Evolutionary conservation across 176 grass and related monocot genomes (phyloP), one percentile per base, ranked within the genome.

Genomic region (Cenchrus americanus): DNA sequence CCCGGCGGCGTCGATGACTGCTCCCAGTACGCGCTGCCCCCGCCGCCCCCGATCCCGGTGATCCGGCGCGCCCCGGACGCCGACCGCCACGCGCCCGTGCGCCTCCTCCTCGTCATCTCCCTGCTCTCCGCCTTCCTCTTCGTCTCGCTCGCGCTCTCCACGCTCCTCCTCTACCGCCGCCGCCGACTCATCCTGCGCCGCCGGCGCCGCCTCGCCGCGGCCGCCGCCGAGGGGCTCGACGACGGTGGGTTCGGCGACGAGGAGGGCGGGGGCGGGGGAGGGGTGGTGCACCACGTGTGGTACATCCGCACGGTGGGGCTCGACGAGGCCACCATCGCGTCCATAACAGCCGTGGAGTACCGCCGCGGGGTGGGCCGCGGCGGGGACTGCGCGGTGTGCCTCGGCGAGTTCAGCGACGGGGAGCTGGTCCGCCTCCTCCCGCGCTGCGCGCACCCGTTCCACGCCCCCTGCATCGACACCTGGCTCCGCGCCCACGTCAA

Each of bases 401-500:
- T 95, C 59, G 93, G 93, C 44, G 93, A 95, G 79, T 95, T 95
- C 88, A 46, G 8, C 73, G 88, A 93, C 49, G 91, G 91, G 44
- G 91, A 94, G 78, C 88, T 87, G 18, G 85, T 92, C 40, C 93
- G 93, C 75, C 88, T 95, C 21, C 93, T 95, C 71, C 93, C 90
- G 55, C 90, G 88, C 82, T 95, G 93, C 71, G 71, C 79, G 9
- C 93, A 95, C 80, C 85, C 88, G 63, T 95, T 95, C 88, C 93
- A 95, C 50, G 76, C 88, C 5, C 57, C 83, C 52, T 95, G 93
- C 85, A 95, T 95, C 90, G 93, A 95, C 82, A 92, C 93, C 47
- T 95, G 93, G 93, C 93, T 95, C 63, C 87, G 93, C 13, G 82
- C 83, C 22, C 93, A 95, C 48, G 93, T 95, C 79, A 95, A 74